Base-by-base conservation (phyloP, 106 monocot species). In the Apostasia ramifera region DNA sequence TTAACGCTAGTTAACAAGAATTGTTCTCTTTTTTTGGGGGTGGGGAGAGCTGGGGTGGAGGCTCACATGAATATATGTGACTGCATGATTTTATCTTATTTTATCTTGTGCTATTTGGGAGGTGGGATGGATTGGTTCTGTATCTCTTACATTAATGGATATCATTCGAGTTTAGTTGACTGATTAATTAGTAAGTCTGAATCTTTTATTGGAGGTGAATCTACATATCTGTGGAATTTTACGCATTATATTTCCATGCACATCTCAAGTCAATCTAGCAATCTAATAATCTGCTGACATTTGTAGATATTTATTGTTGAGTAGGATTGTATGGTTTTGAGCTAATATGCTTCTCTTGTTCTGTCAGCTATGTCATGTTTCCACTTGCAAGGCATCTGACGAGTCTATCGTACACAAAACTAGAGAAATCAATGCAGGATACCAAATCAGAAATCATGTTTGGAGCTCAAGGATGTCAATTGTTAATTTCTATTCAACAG, bases 371-470 rank as follows among this genome's bases (percentile, higher is more conserved):
- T 47, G 13, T 8, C 6, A 15, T 0, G 8, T 41, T 64, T 0
- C 47, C n/a, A 5, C 8, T 50, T 5, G 64, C 45, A 64, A 47
- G 64, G 64, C 5, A 46, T 64, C 41, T 64, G 53, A 78, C 73
- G 58, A 42, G 58, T 72, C 10, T 59, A 14, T 66, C 60, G 13
- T 66, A 47, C 50, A 10, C 57, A 64, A 51, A 66, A 52, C 65
- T 9, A 54, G 68, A 55, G 58, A 66, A 74, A 47, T 60, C 59
- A 65, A 40, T 73, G 15, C 42, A 45, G 61, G 63, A 39, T 56
- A 52, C 69, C 68, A 73, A 60, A 49, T 48, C 56, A 55, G 72
- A 48, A 78, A 77, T 3, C 56, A 81, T 84, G 79, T 75, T 67
- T 69, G 77, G 14, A 52, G 43, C 67, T 71, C 63, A 80, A 61